A percentile compares a stretch with the other conserved stretches of the same genome.
These are phyloP conservation scores for Oryza glaberrima DNA, from an alignment of 176 grass and related monocot genomes.

Conservation along the genomic window DNA sequence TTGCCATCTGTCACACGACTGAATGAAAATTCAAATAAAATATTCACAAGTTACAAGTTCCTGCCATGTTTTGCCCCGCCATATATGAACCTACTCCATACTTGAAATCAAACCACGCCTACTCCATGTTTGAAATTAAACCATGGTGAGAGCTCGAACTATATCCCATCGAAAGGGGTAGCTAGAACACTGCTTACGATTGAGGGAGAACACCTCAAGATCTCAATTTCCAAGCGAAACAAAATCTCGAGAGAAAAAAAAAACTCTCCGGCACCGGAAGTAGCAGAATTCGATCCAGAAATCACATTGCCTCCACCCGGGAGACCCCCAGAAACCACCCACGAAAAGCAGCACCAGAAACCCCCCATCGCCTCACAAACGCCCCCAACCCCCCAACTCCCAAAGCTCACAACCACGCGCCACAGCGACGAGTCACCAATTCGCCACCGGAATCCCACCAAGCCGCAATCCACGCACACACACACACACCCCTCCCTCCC, in stretches of 20 bases:
- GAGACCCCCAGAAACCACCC: conserved; percentile 5
- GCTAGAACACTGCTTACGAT: background rate
- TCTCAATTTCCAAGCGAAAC: background rate
- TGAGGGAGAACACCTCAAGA: conserved; percentile 10
- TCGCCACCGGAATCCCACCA: background rate
- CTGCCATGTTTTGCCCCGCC: conserved; percentile 26
- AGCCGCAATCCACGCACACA: background rate
- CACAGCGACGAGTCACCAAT: background rate
- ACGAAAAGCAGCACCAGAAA: conserved; percentile 13
- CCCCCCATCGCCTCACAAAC: background rate
- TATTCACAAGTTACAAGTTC: background rate
- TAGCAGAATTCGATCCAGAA: conserved; percentile 27
- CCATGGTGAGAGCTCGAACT: background rate
- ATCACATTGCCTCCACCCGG: conserved; percentile 36
- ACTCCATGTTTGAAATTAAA: background rate
- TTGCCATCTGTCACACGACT: conserved; percentile 18
- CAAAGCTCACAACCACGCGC: background rate
- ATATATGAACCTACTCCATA: conserved; percentile 5
- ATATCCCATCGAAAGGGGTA: background rate
- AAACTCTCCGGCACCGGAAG: background rate
- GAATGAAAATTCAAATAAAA: conserved; percentile 16
- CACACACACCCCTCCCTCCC: too few species aligned
- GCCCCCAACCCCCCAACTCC: background rate
- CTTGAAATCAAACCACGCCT: background rate
- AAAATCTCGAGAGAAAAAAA: background rate